Evolutionary conservation across 768 basidiomycete species (phyloP).

Genomic region (Saitozyma sp.): DNA sequence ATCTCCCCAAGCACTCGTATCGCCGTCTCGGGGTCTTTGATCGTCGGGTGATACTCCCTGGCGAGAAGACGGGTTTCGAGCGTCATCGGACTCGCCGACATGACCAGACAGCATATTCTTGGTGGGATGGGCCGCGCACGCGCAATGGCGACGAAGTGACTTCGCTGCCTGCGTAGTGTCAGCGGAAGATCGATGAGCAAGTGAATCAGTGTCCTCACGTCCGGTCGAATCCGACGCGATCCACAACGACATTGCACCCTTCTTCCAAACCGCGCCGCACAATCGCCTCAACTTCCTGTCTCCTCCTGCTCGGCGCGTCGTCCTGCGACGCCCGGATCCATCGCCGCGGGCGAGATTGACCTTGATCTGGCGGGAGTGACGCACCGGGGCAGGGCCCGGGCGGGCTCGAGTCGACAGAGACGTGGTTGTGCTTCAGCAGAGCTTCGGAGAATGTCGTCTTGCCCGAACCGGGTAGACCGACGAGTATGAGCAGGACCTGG

Average conservation of each 20-base stretch:
- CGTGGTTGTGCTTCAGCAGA: conserved; percentile 10
- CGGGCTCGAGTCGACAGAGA: neutral
- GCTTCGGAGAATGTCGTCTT: conserved; percentile 45
- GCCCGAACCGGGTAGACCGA: conserved; percentile 49
- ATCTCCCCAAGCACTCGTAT: conserved; percentile 42
- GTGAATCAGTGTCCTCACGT: conserved; percentile 27
- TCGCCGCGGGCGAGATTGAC: conserved; percentile 1
- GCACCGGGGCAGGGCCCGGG: neutral
- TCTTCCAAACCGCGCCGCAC: conserved; percentile 27
- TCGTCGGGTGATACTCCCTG: conserved; percentile 43
- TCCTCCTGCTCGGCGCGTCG: conserved; percentile 40
- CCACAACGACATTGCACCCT: conserved; percentile 47
- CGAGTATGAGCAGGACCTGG: conserved; percentile 42
- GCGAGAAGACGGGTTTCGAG: conserved; percentile 29
- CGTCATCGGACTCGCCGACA: conserved; percentile 23
- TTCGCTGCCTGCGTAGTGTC: conserved; percentile 35
- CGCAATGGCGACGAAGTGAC: conserved; percentile 46
- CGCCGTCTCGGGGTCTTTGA: conserved; percentile 39
- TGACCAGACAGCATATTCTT: conserved; percentile 24
- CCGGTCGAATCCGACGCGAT: conserved; percentile 48
- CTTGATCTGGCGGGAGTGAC: neutral
- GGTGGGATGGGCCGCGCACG: conserved; percentile 15
- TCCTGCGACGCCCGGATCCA: conserved; percentile 52
- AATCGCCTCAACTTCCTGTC: conserved; percentile 45
- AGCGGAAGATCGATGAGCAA: neutral